Evolutionary conservation across 2,329 filamentous ascomycete species (phyloP).

Genomic region (Aspergillus niger): DNA sequence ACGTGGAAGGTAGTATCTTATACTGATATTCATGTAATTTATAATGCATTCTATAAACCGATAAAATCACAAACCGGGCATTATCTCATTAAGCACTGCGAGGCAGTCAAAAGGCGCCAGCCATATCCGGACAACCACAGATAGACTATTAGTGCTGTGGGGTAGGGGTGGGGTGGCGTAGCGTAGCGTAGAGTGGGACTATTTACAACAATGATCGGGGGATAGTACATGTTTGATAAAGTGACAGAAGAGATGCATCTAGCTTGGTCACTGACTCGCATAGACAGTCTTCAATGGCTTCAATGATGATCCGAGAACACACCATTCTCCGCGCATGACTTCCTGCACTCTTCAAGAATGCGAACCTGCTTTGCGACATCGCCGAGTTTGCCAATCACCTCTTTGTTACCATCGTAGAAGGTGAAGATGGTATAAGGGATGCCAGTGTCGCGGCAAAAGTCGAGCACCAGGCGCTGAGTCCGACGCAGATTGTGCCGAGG

Average conservation of each 20-base stretch:
- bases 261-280: not conserved
- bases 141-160: not conserved
- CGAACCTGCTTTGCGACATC: slow-evolving; percentile 79
- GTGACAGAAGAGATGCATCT: not conserved
- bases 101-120: not conserved
- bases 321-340: slow-evolving; percentile 38
- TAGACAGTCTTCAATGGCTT: not conserved
- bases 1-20: not conserved
- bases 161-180: not conserved
- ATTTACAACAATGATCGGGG: slow-evolving; percentile 1
- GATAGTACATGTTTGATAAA: not conserved
- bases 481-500: slow-evolving; percentile 80
- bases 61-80: not conserved
- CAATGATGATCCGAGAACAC: slow-evolving; percentile 38
- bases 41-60: not conserved
- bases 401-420: slow-evolving; percentile 79
- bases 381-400: slow-evolving; percentile 73
- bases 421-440: slow-evolving; percentile 86
- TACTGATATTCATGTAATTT: slow-evolving; percentile 1
- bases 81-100: not conserved
- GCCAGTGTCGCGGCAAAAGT: slow-evolving; percentile 78
- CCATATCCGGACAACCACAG: not conserved
- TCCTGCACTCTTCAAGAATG: slow-evolving; percentile 75
- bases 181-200: not conserved
- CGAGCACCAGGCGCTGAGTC: slow-evolving; percentile 73